Base-by-base conservation (phyloP, 2,329 filamentous ascomycete species). In the Nemania bipapillata region DNA sequence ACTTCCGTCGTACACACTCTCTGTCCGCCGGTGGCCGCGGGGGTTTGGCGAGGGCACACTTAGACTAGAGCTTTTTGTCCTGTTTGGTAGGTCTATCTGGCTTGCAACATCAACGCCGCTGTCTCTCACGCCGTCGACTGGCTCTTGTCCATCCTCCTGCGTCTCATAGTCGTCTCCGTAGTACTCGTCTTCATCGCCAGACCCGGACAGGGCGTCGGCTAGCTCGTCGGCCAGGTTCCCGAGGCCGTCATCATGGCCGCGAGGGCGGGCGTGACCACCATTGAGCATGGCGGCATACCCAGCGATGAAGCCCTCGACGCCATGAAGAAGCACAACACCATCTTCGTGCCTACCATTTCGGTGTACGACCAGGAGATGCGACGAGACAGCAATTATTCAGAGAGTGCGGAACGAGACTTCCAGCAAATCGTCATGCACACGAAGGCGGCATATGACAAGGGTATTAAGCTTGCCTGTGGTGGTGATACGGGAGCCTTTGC, bases 181-280 rank as follows among this genome's bases (percentile, higher is more conserved):
- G 66, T 84, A 83, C 37, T 86, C 84, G 22, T 85, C 86, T n/a
- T 83, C 85, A 47, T 88, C 89, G 65, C 87, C 88, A 8, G 89
- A 90, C 37, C 89, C 89, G 50, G 87, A 89, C 78, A 91, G 88
- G 3, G 90, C 89, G 75, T 92, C 91, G 1, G 91, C 92, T 55
- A 96, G 83, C 79, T 96, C 92, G 79, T 95, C 92, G 1, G 92
- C 92, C 56, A 96, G 80, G 74, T 93, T 94, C 35, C 92, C 92
- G 70, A 93, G 83, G 8, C 90, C 90, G 69, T 88, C 88, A 57
- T 81, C 82, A 26, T 70, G 59, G 7, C 79, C 81, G 79, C 81
- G 5, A 77, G 78, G 50, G 84, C 84, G 2, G 84, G 84, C 1
- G 84, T 84, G 1, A 81, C 80, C 20, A 80, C 79, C 3, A 76